Base-by-base conservation (phyloP, 1,284 basidiomycete genomes). In the Cutaneotrichosporon daszewskae region DNA sequence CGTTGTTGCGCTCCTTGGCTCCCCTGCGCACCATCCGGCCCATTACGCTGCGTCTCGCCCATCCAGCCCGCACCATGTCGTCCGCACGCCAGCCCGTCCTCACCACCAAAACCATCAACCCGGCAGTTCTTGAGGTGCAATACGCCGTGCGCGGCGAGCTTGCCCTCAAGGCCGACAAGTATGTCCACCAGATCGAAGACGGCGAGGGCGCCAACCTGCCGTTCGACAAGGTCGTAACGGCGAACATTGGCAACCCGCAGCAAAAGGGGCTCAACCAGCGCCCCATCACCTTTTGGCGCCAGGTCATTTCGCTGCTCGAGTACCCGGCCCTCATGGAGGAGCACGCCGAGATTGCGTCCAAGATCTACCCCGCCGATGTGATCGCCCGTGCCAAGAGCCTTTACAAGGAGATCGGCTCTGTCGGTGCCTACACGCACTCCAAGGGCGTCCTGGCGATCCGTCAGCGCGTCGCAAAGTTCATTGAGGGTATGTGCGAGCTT, bases 181-280 rank as follows among this genome's bases (percentile, higher is more conserved):
- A 87, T 60, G 77, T 82, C 48, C 81, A 82, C 39, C 71, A 76
- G 57, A 80, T 94, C 59, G 78, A 80, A 61, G 69, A 76, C 28
- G 33, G 34, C 34, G 43, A 45, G 22, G 68, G 76, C 48, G 73
- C 80, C 47, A 39, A 60, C 17, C 77, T 97, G 16, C 88, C 90
- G 18, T 98, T 97, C 68, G 79, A 83, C 64, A 82, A 82, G 58
- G 79, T 98, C 69, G 90, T 97, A 66, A 87, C 83, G 19, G 89
- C 90, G 55, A 98, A 98, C 74, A 98, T 98, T 48, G 94, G 94
- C 9, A 98, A 98, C 68, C 94, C 94, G 0, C 94, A 98, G 73
- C 94, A 96, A 72, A 84, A 84, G 64, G 89, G 87, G 1, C 77
- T 98, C 33, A 84, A 96, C 68, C 95, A 98, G 70, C 81, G 83